Evolutionary conservation across 2,329 filamentous ascomycete genomes (phyloP).

Genomic region (Leptosphaerulina australis): DNA sequence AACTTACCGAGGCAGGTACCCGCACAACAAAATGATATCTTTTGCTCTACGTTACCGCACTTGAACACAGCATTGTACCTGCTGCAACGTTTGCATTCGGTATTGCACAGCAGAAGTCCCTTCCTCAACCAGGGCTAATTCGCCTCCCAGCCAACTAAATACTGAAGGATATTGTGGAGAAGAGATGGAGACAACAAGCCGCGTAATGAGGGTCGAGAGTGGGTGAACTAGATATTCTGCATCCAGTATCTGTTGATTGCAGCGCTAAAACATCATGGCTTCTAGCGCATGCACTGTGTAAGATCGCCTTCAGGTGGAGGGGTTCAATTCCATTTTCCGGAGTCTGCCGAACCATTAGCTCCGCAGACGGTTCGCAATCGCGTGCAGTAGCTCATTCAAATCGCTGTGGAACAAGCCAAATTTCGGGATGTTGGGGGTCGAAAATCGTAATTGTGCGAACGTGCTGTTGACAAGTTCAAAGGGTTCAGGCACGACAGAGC

Average conservation of each 20-base stretch:
- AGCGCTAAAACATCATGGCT: constrained; percentile 23
- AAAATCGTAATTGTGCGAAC: background rate
- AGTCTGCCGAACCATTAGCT: constrained; percentile 1
- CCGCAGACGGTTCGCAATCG: constrained; percentile 7
- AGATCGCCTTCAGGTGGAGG: background rate
- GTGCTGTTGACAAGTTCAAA: background rate
- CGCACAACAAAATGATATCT: background rate
- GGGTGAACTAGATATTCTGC: constrained; percentile 1
- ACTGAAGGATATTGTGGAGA: background rate
- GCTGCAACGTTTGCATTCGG: background rate
- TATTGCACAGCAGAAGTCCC: background rate
- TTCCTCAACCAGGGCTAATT: background rate
- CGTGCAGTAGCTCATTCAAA: constrained; percentile 7
- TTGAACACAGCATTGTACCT: background rate
- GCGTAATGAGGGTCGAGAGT: background rate
- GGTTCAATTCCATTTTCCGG: background rate
- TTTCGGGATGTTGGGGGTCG: background rate
- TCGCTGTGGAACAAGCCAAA: background rate
- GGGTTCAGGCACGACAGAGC: background rate
- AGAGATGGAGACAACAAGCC: background rate
- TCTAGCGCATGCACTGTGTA: background rate
- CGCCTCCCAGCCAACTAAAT: background rate
- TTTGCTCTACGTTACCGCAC: background rate
- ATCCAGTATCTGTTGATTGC: constrained; percentile 18
- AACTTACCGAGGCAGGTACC: constrained; percentile 10